Percentiles rank a stretch among this genome's conserved stretches.
Conservation (phyloP, 176 grass and related monocot genomes). For the Triticum dicoccoides region DNA sequence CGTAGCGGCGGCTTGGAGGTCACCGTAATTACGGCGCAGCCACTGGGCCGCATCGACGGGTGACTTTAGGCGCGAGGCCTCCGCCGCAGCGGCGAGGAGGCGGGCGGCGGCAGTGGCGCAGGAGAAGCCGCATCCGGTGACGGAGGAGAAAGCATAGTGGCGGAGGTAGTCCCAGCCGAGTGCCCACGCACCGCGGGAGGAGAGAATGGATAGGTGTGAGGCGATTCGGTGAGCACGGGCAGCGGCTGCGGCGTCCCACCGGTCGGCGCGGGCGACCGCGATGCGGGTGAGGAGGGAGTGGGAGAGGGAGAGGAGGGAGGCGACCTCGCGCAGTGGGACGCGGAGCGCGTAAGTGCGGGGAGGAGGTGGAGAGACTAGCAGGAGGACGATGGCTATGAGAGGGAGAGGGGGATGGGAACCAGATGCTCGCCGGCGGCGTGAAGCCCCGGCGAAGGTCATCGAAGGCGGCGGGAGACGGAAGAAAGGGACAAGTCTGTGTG, state of each 20-base stretch:
- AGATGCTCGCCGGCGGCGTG: conserved; percentile 47
- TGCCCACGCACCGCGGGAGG: conserved; percentile 49
- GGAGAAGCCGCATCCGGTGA: conserved; percentile 36
- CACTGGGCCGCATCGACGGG: conserved; percentile 44
- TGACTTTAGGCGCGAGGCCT: conserved; percentile 55
- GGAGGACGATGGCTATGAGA: conserved; percentile 31
- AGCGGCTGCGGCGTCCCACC: conserved; percentile 55
- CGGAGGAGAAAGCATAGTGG: conserved; percentile 69
- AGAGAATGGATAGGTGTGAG: conserved; percentile 46
- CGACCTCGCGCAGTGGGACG: conserved; percentile 48
- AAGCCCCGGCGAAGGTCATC: conserved; percentile 20
- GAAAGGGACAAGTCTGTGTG: no score
- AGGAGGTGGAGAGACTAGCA: conserved; percentile 21
- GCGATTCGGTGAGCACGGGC: conserved; percentile 53
- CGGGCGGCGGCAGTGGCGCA: conserved; percentile 33
- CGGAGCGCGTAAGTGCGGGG: conserved; percentile 32
- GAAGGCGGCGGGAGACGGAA: background rate
- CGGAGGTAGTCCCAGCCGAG: conserved; percentile 82
- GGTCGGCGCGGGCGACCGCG: conserved; percentile 53
- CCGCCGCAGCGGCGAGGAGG: conserved; percentile 49
- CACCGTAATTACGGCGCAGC: conserved; percentile 54
- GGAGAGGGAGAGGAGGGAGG: conserved; percentile 68
- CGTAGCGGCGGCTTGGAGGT: conserved; percentile 39
- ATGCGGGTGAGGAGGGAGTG: conserved; percentile 83
- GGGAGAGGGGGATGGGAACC: background rate